These are phyloP conservation scores for Soucietia sequanensis DNA, from an alignment of 805 yeast genomes.

Conservation along the genomic window DNA sequence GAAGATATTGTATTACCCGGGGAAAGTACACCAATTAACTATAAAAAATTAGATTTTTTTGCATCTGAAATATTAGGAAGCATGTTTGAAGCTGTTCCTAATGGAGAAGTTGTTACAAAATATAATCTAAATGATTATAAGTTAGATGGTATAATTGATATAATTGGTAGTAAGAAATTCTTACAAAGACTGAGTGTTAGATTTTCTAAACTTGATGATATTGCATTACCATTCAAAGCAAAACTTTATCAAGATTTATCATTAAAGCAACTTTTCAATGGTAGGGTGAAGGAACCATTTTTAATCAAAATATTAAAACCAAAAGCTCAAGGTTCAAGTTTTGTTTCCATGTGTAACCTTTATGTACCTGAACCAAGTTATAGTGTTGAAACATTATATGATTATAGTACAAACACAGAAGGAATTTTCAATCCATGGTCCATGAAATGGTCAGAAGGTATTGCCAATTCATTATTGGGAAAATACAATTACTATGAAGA, in stretches of 20 bases:
- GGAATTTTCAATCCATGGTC: conserved; percentile 34
- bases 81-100: conserved; percentile 22
- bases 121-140: conserved; percentile 24
- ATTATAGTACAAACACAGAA: conserved; percentile 13
- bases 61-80: conserved; percentile 37
- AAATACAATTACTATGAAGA: conserved; percentile 37
- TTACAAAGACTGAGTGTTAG: conserved; percentile 30
- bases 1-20: conserved; percentile 36
- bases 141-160: conserved; percentile 38
- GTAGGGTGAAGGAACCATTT: conserved; percentile 28
- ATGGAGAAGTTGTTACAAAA: conserved; percentile 15
- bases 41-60: conserved; percentile 37
- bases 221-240: conserved; percentile 26
- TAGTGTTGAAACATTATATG: conserved; percentile 25
- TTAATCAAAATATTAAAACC: conserved; percentile 37
- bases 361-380: conserved; percentile 30
- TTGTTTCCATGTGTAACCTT: conserved; percentile 37
- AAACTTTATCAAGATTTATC: conserved; percentile 11
- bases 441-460: conserved; percentile 28
- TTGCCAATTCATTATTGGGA: conserved; percentile 28
- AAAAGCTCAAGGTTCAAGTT: conserved; percentile 27
- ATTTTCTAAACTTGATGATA: conserved; percentile 26
- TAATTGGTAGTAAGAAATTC: conserved; percentile 38
- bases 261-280: conserved; percentile 23
- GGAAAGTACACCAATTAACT: conserved; percentile 30